These are phyloP conservation scores for Phytophthora lateralis DNA, from an alignment of 352 stramenopile genomes.

Conservation along the genomic window DNA sequence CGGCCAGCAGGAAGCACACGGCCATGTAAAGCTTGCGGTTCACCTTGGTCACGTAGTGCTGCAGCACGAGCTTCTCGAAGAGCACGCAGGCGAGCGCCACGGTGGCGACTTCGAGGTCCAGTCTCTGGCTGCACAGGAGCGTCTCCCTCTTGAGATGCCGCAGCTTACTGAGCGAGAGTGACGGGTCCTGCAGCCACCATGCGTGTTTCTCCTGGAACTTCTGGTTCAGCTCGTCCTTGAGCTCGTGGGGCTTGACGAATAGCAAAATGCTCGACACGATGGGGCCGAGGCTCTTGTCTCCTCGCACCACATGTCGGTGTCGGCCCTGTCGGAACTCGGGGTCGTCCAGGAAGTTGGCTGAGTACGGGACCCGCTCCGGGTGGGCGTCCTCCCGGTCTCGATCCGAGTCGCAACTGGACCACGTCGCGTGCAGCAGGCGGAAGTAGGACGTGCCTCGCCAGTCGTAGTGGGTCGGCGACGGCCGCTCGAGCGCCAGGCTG, in stretches of 20 bases:
- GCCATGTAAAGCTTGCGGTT: conserved; percentile 97
- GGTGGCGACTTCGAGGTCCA: conserved; percentile 93
- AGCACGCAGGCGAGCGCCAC: conserved; percentile 95
- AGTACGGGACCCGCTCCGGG: conserved; percentile 55
- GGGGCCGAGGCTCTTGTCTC: conserved; percentile 89
- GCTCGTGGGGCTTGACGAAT: conserved; percentile 94
- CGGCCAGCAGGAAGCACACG: conserved; percentile 93
- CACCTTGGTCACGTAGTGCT: conserved; percentile 95
- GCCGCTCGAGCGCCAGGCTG: conserved; percentile 45
- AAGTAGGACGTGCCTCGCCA: conserved; percentile 90
- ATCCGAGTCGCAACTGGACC: conserved; percentile 70
- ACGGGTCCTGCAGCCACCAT: conserved; percentile 84
- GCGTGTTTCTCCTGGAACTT: conserved; percentile 96
- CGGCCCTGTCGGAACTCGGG: conserved; percentile 83
- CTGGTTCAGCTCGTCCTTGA: conserved; percentile 97
- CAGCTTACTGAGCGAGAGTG: conserved; percentile 97
- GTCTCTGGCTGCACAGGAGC: conserved; percentile 70
- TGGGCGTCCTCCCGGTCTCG: conserved; percentile 82
- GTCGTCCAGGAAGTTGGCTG: conserved; percentile 86
- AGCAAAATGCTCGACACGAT: conserved; percentile 95
- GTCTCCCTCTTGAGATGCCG: conserved; percentile 93
- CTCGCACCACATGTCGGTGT: conserved; percentile 81
- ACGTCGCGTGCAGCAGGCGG: conserved; percentile 80
- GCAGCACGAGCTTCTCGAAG: conserved; percentile 96
- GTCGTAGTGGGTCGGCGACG: conserved; percentile 64